Evolutionary conservation across 2,329 filamentous ascomycete genomes (phyloP).

Genomic region (Exophiala sideris): DNA sequence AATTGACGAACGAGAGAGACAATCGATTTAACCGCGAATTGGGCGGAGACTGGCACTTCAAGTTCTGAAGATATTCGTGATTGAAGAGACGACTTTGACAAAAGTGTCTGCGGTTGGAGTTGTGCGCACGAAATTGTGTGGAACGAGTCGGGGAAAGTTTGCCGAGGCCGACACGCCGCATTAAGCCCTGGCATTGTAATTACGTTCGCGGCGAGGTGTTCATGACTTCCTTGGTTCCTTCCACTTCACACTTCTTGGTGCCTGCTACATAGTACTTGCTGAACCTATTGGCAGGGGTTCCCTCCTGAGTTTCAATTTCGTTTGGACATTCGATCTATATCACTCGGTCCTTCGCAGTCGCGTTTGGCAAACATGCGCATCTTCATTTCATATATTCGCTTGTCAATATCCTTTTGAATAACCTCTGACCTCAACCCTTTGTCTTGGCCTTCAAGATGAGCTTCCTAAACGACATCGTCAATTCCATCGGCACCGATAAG

Average conservation of each 20-base stretch:
- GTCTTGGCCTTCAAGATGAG: slow-evolving; percentile 20
- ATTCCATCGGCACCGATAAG: slow-evolving; percentile 46
- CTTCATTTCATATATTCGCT: slow-evolving; percentile 1
- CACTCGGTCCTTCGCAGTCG: background rate
- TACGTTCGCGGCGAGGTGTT: slow-evolving; percentile 4
- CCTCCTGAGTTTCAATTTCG: background rate
- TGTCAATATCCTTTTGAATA: slow-evolving; percentile 3
- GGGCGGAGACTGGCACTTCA: slow-evolving; percentile 99
- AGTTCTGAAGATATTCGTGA: slow-evolving; percentile 60
- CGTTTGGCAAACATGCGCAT: slow-evolving; percentile 10
- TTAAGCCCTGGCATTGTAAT: slow-evolving; percentile 6
- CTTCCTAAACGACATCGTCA: slow-evolving; percentile 51
- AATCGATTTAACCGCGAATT: slow-evolving; percentile 99
- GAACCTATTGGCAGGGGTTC: background rate
- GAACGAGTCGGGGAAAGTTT: slow-evolving; percentile 15
- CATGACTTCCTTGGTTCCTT: slow-evolving; percentile 7
- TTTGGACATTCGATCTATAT: background rate
- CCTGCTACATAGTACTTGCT: background rate
- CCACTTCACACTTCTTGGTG: background rate
- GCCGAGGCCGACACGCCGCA: slow-evolving; percentile 8
- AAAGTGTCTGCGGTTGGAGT: slow-evolving; percentile 5
- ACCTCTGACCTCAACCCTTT: background rate
- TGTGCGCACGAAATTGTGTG: slow-evolving; percentile 29
- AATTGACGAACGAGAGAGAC: slow-evolving; percentile 58
- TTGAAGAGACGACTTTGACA: slow-evolving; percentile 21